Evolutionary conservation across 495 filamentous ascomycete genomes (phyloP).

Genomic region (Collariella sp.): DNA sequence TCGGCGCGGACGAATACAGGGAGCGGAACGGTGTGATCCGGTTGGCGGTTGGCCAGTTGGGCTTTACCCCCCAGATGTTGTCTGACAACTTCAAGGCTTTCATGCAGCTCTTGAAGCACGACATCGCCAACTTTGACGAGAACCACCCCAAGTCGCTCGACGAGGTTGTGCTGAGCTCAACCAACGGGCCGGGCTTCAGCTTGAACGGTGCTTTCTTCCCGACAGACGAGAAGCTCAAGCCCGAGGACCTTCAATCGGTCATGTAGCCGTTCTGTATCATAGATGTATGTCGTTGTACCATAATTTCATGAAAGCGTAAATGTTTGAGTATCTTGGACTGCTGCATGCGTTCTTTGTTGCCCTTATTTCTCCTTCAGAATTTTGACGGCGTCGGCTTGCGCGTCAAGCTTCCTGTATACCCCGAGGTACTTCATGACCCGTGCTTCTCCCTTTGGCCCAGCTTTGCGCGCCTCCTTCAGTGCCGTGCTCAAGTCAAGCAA

Average conservation of each 20-base stretch:
- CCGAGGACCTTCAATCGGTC: constrained; percentile 43
- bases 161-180: constrained; percentile 92
- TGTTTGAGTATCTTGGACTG: constrained; percentile 27
- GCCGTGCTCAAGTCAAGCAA: constrained; percentile 75
- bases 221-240: constrained; percentile 45
- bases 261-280: constrained; percentile 39
- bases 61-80: constrained; percentile 79
- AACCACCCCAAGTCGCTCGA: constrained; percentile 69
- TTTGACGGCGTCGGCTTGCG: constrained; percentile 65
- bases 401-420: constrained; percentile 71
- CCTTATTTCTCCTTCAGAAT: constrained; percentile 46
- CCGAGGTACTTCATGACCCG: constrained; percentile 61
- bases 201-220: constrained; percentile 68
- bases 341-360: neutral
- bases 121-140: constrained; percentile 61
- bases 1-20: constrained; percentile 77
- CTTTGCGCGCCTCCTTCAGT: constrained; percentile 58
- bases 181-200: constrained; percentile 75
- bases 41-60: constrained; percentile 83
- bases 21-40: constrained; percentile 78
- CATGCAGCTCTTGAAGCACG: constrained; percentile 66
- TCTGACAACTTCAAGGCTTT: constrained; percentile 75
- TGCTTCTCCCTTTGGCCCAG: constrained; percentile 44
- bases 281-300: constrained; percentile 38
- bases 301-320: constrained; percentile 22